These are phyloP conservation scores for Trichoderma gamsii DNA, from an alignment of 495 filamentous ascomycete genomes.

Conservation along the genomic window DNA sequence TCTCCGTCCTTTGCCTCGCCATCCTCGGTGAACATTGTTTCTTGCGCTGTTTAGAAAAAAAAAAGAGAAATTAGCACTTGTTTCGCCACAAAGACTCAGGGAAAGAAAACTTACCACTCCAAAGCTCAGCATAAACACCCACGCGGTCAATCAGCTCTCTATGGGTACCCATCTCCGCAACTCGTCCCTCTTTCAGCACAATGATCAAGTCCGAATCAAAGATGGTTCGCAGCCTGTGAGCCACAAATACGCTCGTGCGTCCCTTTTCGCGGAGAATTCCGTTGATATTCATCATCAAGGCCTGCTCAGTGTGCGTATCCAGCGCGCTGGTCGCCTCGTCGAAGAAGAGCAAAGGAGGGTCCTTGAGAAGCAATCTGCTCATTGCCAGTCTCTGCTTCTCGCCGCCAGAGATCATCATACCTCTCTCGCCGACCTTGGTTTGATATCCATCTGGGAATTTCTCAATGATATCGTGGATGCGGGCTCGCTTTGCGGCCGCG, in stretches of 20 bases:
- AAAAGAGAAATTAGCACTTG: not conserved
- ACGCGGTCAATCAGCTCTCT: constrained; percentile 68
- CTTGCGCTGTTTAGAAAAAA: constrained; percentile 31
- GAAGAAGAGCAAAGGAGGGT: constrained; percentile 90
- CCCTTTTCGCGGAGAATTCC: constrained; percentile 83
- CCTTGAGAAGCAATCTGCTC: constrained; percentile 79
- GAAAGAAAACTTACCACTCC: constrained; percentile 61
- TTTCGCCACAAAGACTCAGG: not conserved
- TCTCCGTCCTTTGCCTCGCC: constrained; percentile 17
- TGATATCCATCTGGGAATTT: constrained; percentile 77
- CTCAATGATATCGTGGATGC: constrained; percentile 76
- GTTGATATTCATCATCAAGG: constrained; percentile 87
- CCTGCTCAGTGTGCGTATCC: constrained; percentile 93
- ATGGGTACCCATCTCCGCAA: constrained; percentile 85
- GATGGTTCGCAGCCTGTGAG: constrained; percentile 86
- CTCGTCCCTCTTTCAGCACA: constrained; percentile 74
- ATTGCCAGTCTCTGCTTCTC: constrained; percentile 94
- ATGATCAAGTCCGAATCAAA: constrained; percentile 93
- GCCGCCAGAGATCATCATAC: constrained; percentile 96
- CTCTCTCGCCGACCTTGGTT: constrained; percentile 90
- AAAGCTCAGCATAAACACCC: constrained; percentile 84
- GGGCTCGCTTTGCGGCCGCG: constrained; percentile 71
- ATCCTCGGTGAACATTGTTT: constrained; percentile 36
- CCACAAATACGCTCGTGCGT: constrained; percentile 89
- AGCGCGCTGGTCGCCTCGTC: constrained; percentile 96